Evolutionary conservation across 1,139 yeast genomes (phyloP).

Genomic region (Yamadazyma oceani): DNA sequence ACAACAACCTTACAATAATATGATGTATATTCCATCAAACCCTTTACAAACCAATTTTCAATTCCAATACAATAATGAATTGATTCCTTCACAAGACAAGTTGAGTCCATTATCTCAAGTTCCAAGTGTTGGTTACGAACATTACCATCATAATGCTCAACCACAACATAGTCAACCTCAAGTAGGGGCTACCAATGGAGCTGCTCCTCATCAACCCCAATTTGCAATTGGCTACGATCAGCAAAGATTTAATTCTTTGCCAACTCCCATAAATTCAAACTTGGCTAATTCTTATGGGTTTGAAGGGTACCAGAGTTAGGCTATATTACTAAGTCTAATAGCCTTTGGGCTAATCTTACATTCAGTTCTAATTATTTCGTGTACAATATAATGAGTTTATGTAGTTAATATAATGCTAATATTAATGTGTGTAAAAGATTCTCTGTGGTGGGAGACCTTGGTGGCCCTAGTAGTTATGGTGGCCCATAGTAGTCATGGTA

Average conservation of each 20-base stretch:
- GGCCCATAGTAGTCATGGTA: no score
- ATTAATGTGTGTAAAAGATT: no score
- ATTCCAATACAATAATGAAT: slow-evolving; percentile 24
- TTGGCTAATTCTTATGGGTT: slow-evolving; percentile 17
- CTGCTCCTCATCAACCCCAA: slow-evolving; percentile 13
- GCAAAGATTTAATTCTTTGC: slow-evolving; percentile 30
- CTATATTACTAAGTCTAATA: slow-evolving; percentile 6
- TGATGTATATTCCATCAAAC: slow-evolving; percentile 14
- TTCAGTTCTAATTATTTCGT: slow-evolving; percentile 4
- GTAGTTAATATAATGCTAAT: not conserved
- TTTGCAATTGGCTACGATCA: slow-evolving; percentile 23
- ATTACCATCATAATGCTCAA: slow-evolving; percentile 12
- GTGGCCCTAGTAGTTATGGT: no score
- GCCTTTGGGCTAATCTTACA: no score
- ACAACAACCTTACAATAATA: slow-evolving; percentile 13
- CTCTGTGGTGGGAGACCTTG: not conserved
- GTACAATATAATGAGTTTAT: slow-evolving; percentile 3
- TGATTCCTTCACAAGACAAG: slow-evolving; percentile 22
- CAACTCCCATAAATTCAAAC: slow-evolving; percentile 23
- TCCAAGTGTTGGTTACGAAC: slow-evolving; percentile 18
- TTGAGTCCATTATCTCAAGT: slow-evolving; percentile 28
- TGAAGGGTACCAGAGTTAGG: slow-evolving; percentile 15
- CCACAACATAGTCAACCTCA: slow-evolving; percentile 7
- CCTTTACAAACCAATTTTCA: slow-evolving; percentile 20
- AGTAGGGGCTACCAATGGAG: slow-evolving; percentile 8